A percentile compares a stretch with the other conserved stretches of the same genome.
These are phyloP conservation scores for Psilocybe sp. DNA, from an alignment of 768 basidiomycete genomes.

Conservation along the genomic window DNA sequence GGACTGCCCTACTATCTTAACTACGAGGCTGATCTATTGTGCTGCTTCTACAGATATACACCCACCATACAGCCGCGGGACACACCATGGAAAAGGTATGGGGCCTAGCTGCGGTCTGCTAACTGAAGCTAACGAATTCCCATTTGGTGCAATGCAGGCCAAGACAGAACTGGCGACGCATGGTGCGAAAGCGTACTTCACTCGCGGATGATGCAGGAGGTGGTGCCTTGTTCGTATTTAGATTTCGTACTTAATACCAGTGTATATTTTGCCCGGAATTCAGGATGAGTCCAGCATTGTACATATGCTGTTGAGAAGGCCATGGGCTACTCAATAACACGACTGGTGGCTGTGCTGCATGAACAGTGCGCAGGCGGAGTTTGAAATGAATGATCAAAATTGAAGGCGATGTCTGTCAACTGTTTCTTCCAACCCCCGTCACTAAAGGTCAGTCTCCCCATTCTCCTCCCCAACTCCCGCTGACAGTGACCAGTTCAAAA, in stretches of 20 bases:
- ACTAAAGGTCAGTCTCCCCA: slow-evolving; percentile 50
- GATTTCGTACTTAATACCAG: not conserved
- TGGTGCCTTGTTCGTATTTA: slow-evolving; percentile 2
- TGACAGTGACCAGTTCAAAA: slow-evolving; percentile 46
- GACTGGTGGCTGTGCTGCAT: slow-evolving; percentile 24
- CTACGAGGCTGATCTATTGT: slow-evolving; percentile 6
- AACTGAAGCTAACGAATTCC: not conserved
- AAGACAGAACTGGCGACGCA: slow-evolving; percentile 80
- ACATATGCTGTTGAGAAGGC: slow-evolving; percentile 1
- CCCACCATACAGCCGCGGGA: slow-evolving; percentile 69
- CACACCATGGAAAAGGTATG: slow-evolving; percentile 85
- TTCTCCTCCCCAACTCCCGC: slow-evolving; percentile 14
- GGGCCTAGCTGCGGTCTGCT: slow-evolving; percentile 14
- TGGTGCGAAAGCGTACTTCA: slow-evolving; percentile 87
- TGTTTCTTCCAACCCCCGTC: slow-evolving; percentile 63
- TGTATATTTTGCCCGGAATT: slow-evolving; percentile 3
- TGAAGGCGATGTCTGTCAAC: slow-evolving; percentile 13
- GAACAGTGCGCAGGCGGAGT: slow-evolving; percentile 44
- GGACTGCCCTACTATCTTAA: slow-evolving; percentile 3
- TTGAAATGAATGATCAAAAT: slow-evolving; percentile 37
- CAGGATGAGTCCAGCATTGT: slow-evolving; percentile 7
- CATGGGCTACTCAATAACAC: slow-evolving; percentile 1
- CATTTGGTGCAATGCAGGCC: slow-evolving; percentile 46
- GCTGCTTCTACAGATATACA: slow-evolving; percentile 24
- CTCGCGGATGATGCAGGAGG: slow-evolving; percentile 54